A percentile compares a stretch with the other conserved stretches of the same genome.
Conservation (phyloP, 148 eudicot genomes). For the Cornus florida region DNA sequence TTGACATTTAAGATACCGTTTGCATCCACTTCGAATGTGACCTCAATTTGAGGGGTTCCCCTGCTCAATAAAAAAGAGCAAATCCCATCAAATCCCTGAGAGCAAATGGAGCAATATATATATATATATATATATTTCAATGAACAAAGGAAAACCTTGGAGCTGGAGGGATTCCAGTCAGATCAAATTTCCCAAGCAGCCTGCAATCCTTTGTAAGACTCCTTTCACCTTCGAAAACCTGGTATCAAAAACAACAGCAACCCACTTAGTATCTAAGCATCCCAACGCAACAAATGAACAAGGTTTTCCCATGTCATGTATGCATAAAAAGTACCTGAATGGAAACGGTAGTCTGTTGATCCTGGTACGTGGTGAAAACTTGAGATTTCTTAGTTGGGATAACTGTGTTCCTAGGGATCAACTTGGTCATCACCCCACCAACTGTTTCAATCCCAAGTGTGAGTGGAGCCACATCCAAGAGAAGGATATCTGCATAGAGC, state of each 20-base stretch:
- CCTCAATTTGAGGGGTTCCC: slow-evolving; percentile 58
- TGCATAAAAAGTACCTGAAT: slow-evolving; percentile 25
- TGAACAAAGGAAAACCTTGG: slow-evolving; percentile 30
- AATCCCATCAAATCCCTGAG: not conserved
- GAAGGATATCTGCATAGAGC: slow-evolving; percentile 33
- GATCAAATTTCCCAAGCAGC: slow-evolving; percentile 43
- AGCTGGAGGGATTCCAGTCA: slow-evolving; percentile 44
- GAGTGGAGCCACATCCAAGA: slow-evolving; percentile 44
- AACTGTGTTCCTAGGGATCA: slow-evolving; percentile 43
- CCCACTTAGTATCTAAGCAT: not conserved
- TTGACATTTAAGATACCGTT: slow-evolving; percentile 51
- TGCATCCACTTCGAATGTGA: slow-evolving; percentile 55
- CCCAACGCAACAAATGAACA: not conserved
- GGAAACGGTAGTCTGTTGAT: slow-evolving; percentile 43
- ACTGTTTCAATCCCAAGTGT: slow-evolving; percentile 41
- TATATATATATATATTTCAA: not conserved
- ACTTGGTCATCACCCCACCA: slow-evolving; percentile 43
- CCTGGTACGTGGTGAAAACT: slow-evolving; percentile 44
- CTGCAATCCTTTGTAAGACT: slow-evolving; percentile 45
- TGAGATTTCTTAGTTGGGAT: slow-evolving; percentile 45
- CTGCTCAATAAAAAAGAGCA: slow-evolving; percentile 21
- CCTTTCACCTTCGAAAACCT: slow-evolving; percentile 54
- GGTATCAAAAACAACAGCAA: not conserved
- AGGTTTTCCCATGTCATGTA: not conserved
- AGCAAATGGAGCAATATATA: not conserved